Base-by-base conservation (phyloP, 1,139 yeast species). In the Casaregolazyma suthepensis region DNA sequence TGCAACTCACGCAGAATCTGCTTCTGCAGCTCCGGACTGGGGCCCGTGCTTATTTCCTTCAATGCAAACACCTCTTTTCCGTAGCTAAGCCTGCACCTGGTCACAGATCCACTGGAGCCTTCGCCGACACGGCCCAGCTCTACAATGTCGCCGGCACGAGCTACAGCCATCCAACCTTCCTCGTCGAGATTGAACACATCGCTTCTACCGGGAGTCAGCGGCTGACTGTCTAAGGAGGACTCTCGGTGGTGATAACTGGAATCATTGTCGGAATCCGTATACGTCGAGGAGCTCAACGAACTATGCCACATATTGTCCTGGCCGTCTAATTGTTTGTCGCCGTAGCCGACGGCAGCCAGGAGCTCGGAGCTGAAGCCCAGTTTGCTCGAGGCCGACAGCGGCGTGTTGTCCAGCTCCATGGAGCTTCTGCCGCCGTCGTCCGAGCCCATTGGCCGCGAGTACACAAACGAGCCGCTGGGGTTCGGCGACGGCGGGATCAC, bases 81-180 rank as follows among this genome's bases (percentile, higher is more conserved):
- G 45, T 75, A 67, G 54, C 73, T 73, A 46, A 85, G 72, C 59
- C 72, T 74, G 68, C 98, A 93, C 65, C 88, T 82, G 22, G 85
- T 78, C 10, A 93, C 99, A 18, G 89, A 78, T 1, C 99, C 99
- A 10, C 97, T 96, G 46, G 87, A 86, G 15, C 99, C 99, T 72
- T 93, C 98, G 17, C 99, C 99, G 17, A 93, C 70, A 44, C 81
- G 76, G 35, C 83, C 82, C 44, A 90, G 62, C 52, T 84, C 86
- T 5, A 77, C 72, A 48, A 88, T 85, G 43, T 78, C 77, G 45
- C 79, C 80, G 37, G 75, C 71, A 56, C 80, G 75, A 29, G 87
- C 86, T 3, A 85, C 74, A 12, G 69, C 63, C 59, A 81, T 79
- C 97, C 98, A 91, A 55, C 85, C 91, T 22, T 81, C 83, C 46